Conservation (phyloP, 2,329 filamentous ascomycete species). For the Stenocarpella maydis region DNA sequence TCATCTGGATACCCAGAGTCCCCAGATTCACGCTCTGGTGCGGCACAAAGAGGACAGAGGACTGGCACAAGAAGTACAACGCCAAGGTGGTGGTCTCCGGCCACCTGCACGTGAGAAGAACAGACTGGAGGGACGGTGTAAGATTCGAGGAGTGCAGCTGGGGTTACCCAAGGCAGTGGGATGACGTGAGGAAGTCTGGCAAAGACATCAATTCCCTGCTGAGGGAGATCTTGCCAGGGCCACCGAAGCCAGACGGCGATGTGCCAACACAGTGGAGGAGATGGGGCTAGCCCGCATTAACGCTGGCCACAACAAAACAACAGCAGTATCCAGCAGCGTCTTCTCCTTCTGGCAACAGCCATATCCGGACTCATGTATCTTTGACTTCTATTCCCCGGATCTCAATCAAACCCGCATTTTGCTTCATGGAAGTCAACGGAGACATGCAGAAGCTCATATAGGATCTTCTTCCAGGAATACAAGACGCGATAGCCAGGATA, state of each 20-base stretch:
- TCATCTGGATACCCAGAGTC: conserved; percentile 45
- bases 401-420: too few relatives aligned
- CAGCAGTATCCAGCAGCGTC: neutral
- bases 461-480: too few relatives aligned
- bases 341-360: neutral
- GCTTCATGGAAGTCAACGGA: too few relatives aligned
- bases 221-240: conserved; percentile 44
- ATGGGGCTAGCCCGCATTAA: conserved; percentile 13
- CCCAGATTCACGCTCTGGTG: conserved; percentile 51
- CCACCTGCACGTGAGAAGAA: conserved; percentile 49
- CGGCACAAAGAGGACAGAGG: conserved; percentile 46
- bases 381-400: too few relatives aligned
- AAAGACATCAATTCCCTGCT: conserved; percentile 46
- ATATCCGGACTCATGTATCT: neutral
- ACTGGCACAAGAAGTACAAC: conserved; percentile 47
- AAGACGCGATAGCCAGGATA: too few relatives aligned
- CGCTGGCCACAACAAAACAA: neutral
- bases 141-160: conserved; percentile 49
- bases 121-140: conserved; percentile 49
- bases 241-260: conserved; percentile 25
- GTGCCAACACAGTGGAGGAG: conserved; percentile 31
- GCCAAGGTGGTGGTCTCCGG: conserved; percentile 49
- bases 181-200: conserved; percentile 42
- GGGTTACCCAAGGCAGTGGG: conserved; percentile 50
- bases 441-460: too few relatives aligned